Conservation (phyloP, 805 yeast genomes). For the Citeromyces nyonsensis region DNA sequence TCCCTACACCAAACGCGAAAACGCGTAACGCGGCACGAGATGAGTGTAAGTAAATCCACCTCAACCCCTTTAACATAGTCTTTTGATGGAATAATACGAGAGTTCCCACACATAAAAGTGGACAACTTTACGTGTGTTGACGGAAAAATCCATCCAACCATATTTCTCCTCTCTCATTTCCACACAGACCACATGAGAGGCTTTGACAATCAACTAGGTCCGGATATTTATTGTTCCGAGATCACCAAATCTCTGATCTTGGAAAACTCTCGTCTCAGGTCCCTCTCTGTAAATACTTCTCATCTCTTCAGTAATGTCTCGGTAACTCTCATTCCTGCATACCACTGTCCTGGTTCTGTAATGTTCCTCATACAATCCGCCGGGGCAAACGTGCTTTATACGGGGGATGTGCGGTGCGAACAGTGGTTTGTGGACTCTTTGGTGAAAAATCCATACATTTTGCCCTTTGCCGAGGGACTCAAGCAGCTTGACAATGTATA, state of each 20-base stretch:
- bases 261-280: slow-evolving; percentile 2
- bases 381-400: slow-evolving; percentile 21
- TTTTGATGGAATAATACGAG: slow-evolving; percentile 25
- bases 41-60: no score
- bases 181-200: slow-evolving; percentile 43
- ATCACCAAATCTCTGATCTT: slow-evolving; percentile 15
- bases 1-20: no score
- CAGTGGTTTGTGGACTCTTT: slow-evolving; percentile 27
- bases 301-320: slow-evolving; percentile 8
- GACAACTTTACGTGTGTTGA: slow-evolving; percentile 11
- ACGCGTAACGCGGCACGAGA: no score
- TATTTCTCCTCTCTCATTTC: slow-evolving; percentile 29
- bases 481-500: slow-evolving; percentile 26
- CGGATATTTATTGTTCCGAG: slow-evolving; percentile 28
- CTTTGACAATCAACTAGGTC: slow-evolving; percentile 18
- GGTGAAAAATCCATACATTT: slow-evolving; percentile 19
- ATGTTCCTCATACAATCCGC: slow-evolving; percentile 31
- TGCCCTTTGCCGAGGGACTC: slow-evolving; percentile 21
- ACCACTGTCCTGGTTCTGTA: slow-evolving; percentile 47
- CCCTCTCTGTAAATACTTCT: slow-evolving; percentile 5
- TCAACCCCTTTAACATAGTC: slow-evolving; percentile 3
- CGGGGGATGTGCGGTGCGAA: slow-evolving; percentile 36
- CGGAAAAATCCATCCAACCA: slow-evolving; percentile 5
- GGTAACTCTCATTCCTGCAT: slow-evolving; percentile 28
- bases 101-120: slow-evolving; percentile 30